A percentile compares a stretch with the other conserved stretches of the same genome.
These are phyloP conservation scores for Hypocrella siamensis DNA, from an alignment of 2,329 filamentous ascomycete species.

Conservation along the genomic window DNA sequence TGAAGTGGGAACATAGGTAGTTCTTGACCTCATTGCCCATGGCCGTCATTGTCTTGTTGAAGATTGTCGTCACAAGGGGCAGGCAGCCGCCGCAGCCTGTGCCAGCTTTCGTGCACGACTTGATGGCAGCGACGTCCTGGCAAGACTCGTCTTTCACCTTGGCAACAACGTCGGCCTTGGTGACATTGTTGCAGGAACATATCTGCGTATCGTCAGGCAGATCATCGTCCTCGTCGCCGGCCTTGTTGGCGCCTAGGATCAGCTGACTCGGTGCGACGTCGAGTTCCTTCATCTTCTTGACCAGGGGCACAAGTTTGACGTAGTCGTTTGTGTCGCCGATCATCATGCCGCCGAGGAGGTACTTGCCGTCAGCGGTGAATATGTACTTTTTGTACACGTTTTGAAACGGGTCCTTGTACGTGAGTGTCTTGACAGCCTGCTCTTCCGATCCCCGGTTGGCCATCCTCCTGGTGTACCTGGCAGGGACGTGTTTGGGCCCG, in stretches of 20 bases:
- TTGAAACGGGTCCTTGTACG: slow-evolving; percentile 77
- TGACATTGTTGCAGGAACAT: slow-evolving; percentile 87
- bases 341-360: slow-evolving; percentile 92
- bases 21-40: slow-evolving; percentile 84
- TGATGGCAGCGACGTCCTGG: slow-evolving; percentile 69
- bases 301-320: slow-evolving; percentile 74
- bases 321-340: slow-evolving; percentile 87
- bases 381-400: slow-evolving; percentile 90
- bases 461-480: slow-evolving; percentile 26
- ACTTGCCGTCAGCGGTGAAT: slow-evolving; percentile 80
- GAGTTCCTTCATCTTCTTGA: slow-evolving; percentile 66
- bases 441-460: slow-evolving; percentile 1
- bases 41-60: slow-evolving; percentile 73
- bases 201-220: slow-evolving; percentile 76
- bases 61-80: slow-evolving; percentile 76
- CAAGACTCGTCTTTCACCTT: slow-evolving; percentile 63
- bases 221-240: slow-evolving; percentile 56
- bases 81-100: slow-evolving; percentile 85
- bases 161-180: slow-evolving; percentile 63
- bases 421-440: slow-evolving; percentile 56
- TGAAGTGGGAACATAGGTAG: slow-evolving; percentile 71
- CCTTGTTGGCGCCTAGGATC: slow-evolving; percentile 61
- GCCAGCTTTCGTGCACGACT: slow-evolving; percentile 81
- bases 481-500: slow-evolving; percentile 61
- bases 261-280: slow-evolving; percentile 68